These are phyloP conservation scores for Mucor velutinosus DNA, from an alignment of 371 early-diverging fungal genomes.

Conservation along the genomic window DNA sequence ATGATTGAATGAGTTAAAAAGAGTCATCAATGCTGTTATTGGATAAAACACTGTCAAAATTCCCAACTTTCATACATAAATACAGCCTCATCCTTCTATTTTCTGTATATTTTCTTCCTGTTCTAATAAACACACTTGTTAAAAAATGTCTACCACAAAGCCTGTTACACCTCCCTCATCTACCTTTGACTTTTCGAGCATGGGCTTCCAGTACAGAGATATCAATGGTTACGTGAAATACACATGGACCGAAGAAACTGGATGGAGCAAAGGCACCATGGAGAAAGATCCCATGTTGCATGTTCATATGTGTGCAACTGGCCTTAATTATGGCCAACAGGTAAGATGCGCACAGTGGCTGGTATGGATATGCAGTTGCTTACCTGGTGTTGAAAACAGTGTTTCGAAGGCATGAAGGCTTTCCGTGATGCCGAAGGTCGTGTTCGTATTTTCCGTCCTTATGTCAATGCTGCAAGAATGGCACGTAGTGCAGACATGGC, in stretches of 20 bases:
- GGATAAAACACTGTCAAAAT: background rate
- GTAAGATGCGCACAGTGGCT: slow-evolving; percentile 22
- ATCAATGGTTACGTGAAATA: slow-evolving; percentile 69
- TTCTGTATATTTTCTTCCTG: background rate
- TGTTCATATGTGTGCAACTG: slow-evolving; percentile 62
- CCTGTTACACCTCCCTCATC: slow-evolving; percentile 33
- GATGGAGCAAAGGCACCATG: slow-evolving; percentile 68
- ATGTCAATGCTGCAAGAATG: slow-evolving; percentile 75
- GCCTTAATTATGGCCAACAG: slow-evolving; percentile 76
- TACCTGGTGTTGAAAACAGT: slow-evolving; percentile 25
- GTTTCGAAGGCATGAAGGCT: slow-evolving; percentile 86
- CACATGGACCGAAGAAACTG: slow-evolving; percentile 58
- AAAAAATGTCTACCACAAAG: slow-evolving; percentile 10
- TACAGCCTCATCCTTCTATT: background rate
- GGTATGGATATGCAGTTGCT: background rate
- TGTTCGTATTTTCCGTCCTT: slow-evolving; percentile 77
- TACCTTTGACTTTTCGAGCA: slow-evolving; percentile 67
- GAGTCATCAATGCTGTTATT: slow-evolving; percentile 13
- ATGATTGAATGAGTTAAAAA: slow-evolving; percentile 9
- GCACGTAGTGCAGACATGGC: slow-evolving; percentile 55
- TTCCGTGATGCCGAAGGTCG: slow-evolving; percentile 74
- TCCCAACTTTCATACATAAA: background rate
- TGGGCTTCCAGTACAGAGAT: slow-evolving; percentile 71
- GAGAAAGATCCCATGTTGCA: slow-evolving; percentile 52
- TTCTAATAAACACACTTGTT: background rate